Percentiles rank a stretch among this genome's conserved stretches.
Evolutionary conservation across 768 basidiomycete genomes (phyloP).

Genomic region (Hygrophorus russula): DNA sequence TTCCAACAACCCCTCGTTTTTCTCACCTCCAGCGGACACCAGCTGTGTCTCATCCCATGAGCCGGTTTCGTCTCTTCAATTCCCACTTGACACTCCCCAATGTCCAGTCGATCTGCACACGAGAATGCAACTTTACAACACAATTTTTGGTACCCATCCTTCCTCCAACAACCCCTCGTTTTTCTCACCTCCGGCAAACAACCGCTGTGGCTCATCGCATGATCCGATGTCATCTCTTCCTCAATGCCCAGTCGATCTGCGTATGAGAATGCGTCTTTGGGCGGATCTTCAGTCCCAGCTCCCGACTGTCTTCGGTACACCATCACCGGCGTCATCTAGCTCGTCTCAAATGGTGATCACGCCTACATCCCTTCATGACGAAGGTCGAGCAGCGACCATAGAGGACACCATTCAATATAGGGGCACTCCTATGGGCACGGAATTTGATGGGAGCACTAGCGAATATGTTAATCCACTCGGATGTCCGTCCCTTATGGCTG

Average conservation of each 20-base stretch:
- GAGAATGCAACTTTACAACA: background rate
- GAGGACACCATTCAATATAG: background rate
- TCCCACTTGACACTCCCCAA: background rate
- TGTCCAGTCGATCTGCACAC: background rate
- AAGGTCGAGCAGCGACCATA: background rate
- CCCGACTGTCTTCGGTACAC: background rate
- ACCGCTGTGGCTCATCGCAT: too few relatives aligned
- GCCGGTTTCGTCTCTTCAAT: background rate
- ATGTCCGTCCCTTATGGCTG: too few relatives aligned
- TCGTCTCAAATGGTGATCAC: constrained; percentile 1
- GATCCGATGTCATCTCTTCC: background rate
- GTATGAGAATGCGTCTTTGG: background rate
- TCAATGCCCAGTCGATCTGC: background rate
- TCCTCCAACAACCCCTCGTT: too few relatives aligned
- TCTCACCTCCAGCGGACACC: too few relatives aligned
- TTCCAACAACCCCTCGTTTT: too few relatives aligned
- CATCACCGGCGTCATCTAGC: constrained; percentile 3
- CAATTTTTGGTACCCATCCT: background rate
- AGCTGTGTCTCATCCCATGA: too few relatives aligned
- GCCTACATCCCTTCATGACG: background rate
- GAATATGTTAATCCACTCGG: too few relatives aligned
- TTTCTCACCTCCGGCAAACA: too few relatives aligned
- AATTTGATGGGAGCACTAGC: background rate
- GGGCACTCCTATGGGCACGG: background rate
- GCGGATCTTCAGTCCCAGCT: background rate